Conservation (phyloP, 306 rosid species). For the Oxytropis ochrocephala region DNA sequence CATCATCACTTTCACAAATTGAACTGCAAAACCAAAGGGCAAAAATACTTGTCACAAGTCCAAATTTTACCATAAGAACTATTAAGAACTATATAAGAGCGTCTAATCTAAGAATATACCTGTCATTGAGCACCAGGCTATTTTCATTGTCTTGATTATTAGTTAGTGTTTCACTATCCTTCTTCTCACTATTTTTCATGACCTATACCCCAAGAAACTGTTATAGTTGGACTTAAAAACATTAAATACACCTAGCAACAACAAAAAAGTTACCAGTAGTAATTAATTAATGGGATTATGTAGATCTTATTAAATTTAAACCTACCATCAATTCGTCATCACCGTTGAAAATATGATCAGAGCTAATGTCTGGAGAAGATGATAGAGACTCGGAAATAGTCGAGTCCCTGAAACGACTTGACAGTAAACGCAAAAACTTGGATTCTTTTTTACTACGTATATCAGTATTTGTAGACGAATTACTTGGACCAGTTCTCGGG, state of each 20-base stretch:
- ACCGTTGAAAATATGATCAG: constrained; percentile 47
- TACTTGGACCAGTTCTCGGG: constrained; percentile 37
- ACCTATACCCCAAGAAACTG: constrained; percentile 36
- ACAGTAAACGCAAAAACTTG: constrained; percentile 45
- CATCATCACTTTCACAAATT: constrained; percentile 50
- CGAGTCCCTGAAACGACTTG: constrained; percentile 36
- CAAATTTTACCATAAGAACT: constrained; percentile 1
- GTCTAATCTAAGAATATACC: constrained; percentile 5
- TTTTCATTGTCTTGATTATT: constrained; percentile 39
- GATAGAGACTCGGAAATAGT: constrained; percentile 42
- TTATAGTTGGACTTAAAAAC: constrained; percentile 22
- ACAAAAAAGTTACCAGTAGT: neutral
- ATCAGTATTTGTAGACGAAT: constrained; percentile 31
- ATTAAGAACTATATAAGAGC: neutral
- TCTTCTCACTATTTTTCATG: constrained; percentile 29
- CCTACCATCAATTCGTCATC: constrained; percentile 57
- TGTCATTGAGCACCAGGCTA: constrained; percentile 34
- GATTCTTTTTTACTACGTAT: constrained; percentile 30
- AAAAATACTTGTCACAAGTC: constrained; percentile 5
- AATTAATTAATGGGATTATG: neutral
- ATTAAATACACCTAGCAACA: neutral
- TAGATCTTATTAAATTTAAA: constrained; percentile 1
- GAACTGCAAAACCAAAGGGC: constrained; percentile 46
- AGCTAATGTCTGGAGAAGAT: constrained; percentile 42
- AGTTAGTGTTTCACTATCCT: constrained; percentile 20